Evolutionary conservation across 352 stramenopile species (phyloP).

Genomic region (Phytophthora cryptogea): DNA sequence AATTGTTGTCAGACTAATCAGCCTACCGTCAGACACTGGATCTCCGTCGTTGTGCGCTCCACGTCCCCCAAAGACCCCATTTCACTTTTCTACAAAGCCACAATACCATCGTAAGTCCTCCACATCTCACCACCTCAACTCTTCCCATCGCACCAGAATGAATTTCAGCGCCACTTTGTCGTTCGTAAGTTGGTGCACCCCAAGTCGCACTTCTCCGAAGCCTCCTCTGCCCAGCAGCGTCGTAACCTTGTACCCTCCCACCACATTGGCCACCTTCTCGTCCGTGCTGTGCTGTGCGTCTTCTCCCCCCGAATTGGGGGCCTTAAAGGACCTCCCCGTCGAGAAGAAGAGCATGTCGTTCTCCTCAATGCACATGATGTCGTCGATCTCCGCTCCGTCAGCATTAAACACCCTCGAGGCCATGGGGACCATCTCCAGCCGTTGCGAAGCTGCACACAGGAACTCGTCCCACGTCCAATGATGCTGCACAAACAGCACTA

Average conservation of each 20-base stretch:
- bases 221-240: slow-evolving; percentile 78
- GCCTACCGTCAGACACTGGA: slow-evolving; percentile 79
- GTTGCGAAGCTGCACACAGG: slow-evolving; percentile 76
- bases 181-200: slow-evolving; percentile 84
- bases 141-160: slow-evolving; percentile 51
- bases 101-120: not conserved
- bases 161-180: slow-evolving; percentile 90
- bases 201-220: slow-evolving; percentile 80
- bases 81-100: slow-evolving; percentile 75
- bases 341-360: slow-evolving; percentile 92
- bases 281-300: slow-evolving; percentile 46
- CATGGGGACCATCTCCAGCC: slow-evolving; percentile 84
- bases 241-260: slow-evolving; percentile 82
- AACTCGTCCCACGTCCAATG: slow-evolving; percentile 90
- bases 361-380: slow-evolving; percentile 92
- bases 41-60: slow-evolving; percentile 87
- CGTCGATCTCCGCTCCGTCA: slow-evolving; percentile 84
- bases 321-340: slow-evolving; percentile 75
- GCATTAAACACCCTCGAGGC: slow-evolving; percentile 85
- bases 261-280: slow-evolving; percentile 68
- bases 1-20: not conserved
- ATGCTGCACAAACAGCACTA: slow-evolving; percentile 80
- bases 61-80: slow-evolving; percentile 87
- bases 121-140: not conserved
- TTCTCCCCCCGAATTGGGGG: slow-evolving; percentile 55